phyloP scores from a whole-genome alignment of 2,329 filamentous ascomycete species.

The Verticillium klebahnii region DNA sequence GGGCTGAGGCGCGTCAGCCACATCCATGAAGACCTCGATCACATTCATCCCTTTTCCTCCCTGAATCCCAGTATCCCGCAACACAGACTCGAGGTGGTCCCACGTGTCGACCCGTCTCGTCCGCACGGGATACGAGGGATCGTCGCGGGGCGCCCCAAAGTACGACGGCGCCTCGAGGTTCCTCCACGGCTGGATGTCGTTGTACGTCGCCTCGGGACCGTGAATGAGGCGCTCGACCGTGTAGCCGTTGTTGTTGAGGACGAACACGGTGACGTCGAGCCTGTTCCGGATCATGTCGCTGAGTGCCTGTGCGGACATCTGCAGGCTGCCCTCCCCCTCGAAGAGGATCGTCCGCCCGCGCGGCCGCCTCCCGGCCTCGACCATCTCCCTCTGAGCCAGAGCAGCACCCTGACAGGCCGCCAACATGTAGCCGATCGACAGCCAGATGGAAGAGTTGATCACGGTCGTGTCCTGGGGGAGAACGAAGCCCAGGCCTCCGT shows the following conservation, averaged over 20 bases:
- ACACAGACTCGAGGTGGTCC: background rate
- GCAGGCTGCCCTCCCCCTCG: slow-evolving; percentile 60
- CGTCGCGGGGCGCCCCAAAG: background rate
- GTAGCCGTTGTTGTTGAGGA: background rate
- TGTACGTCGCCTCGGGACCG: background rate
- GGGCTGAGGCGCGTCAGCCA: background rate
- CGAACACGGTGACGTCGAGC: slow-evolving; percentile 30
- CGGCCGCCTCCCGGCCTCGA: slow-evolving; percentile 3
- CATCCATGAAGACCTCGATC: background rate
- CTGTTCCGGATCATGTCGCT: slow-evolving; percentile 55
- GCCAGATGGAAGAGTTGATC: slow-evolving; percentile 50
- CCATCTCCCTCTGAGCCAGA: slow-evolving; percentile 46
- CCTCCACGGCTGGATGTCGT: background rate
- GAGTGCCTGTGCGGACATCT: slow-evolving; percentile 63
- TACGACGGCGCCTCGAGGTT: background rate
- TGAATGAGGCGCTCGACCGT: slow-evolving; percentile 1
- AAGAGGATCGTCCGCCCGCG: slow-evolving; percentile 43
- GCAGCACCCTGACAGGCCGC: slow-evolving; percentile 51
- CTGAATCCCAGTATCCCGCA: background rate
- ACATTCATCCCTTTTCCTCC: background rate
- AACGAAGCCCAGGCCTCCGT: slow-evolving; percentile 45
- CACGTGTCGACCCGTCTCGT: background rate
- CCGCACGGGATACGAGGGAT: background rate
- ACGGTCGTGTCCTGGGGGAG: slow-evolving; percentile 43
- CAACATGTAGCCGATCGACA: slow-evolving; percentile 58